phyloP scores from a whole-genome alignment of 148 eudicot species.

The Chenopodium berlandieri region DNA sequence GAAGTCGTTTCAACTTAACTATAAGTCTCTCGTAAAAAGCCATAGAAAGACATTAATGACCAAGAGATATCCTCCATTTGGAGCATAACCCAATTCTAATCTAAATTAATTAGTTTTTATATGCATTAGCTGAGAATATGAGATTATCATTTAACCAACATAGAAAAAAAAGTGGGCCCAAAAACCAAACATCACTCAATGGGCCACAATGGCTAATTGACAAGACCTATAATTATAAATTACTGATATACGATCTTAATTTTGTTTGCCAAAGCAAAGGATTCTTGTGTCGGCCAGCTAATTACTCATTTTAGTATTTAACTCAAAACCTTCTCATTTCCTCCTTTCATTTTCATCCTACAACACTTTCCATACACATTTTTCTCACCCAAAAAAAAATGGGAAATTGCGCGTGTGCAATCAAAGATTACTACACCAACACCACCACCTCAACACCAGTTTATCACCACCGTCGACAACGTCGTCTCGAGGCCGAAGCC shows the following conservation, averaged over 20 bases:
- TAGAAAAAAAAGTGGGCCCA: no score
- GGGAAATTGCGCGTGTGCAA: conserved; percentile 2
- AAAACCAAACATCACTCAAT: background rate
- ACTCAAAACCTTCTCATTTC: background rate
- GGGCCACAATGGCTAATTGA: background rate
- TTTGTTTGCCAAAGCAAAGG: conserved; percentile 26
- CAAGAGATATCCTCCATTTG: no score
- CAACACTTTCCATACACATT: background rate
- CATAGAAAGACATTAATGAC: no score
- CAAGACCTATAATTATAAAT: background rate
- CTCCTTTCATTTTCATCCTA: background rate
- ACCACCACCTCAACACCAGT: background rate
- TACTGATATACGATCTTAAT: conserved; percentile 8
- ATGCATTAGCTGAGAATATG: background rate
- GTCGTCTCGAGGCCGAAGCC: background rate
- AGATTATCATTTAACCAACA: no score
- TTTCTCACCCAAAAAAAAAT: background rate
- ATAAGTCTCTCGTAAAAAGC: no score
- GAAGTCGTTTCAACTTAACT: no score
- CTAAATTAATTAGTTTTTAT: no score
- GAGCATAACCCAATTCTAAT: background rate
- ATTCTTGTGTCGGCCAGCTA: conserved; percentile 32
- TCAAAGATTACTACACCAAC: background rate
- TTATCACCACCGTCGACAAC: conserved; percentile 9
- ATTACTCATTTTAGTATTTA: background rate